These are phyloP conservation scores for Backusella macrospora DNA, from an alignment of 192 early-diverging fungal genomes.

Conservation along the genomic window DNA sequence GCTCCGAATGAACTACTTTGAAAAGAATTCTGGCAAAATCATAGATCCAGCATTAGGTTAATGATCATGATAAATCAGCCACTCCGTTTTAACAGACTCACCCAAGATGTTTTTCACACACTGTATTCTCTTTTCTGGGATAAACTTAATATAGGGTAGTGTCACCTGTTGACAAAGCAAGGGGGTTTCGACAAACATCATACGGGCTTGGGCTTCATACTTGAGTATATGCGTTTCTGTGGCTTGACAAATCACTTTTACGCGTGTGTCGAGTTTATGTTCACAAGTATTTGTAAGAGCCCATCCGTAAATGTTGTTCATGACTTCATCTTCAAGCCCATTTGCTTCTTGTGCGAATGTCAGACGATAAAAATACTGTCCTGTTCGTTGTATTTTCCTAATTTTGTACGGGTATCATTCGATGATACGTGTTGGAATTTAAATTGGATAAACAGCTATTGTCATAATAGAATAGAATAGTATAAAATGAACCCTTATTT, in stretches of 20 bases:
- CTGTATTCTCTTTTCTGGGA: constrained; percentile 55
- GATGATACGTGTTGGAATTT: constrained; percentile 5
- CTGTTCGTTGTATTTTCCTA: constrained; percentile 5
- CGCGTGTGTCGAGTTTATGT: constrained; percentile 32
- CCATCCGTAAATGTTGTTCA: constrained; percentile 5
- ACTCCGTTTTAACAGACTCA: constrained; percentile 61
- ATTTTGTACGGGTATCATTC: constrained; percentile 19
- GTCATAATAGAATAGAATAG: neutral
- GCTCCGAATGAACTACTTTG: no score
- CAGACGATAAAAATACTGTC: constrained; percentile 44
- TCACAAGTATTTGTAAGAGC: constrained; percentile 24
- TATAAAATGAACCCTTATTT: neutral
- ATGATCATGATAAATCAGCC: constrained; percentile 59
- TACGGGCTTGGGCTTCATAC: constrained; percentile 49
- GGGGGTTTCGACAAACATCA: constrained; percentile 65
- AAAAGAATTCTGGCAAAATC: no score
- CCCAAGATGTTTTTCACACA: constrained; percentile 78
- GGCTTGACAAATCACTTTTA: constrained; percentile 63
- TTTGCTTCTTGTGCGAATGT: neutral
- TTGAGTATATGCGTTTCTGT: constrained; percentile 66
- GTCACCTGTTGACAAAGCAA: constrained; percentile 53
- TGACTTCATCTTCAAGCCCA: no score
- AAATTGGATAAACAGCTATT: neutral
- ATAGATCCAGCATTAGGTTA: constrained; percentile 27
- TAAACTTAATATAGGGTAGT: constrained; percentile 51